phyloP scores from a whole-genome alignment of 345 rosid species.

The Anacardium occidentale region DNA sequence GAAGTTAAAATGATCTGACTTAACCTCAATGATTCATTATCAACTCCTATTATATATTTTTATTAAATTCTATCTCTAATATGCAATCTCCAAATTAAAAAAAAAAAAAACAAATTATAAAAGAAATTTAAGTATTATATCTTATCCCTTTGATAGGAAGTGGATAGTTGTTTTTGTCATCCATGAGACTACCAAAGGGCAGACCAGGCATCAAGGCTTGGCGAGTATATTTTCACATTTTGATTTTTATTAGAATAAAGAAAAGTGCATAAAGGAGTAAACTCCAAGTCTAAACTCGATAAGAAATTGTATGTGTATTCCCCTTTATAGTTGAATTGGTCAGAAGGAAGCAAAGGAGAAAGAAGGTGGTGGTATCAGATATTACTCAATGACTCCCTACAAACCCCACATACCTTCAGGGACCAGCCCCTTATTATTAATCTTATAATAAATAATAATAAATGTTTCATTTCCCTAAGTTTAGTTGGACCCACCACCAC shows the following conservation, averaged over 20 bases:
- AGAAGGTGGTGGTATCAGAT: slow-evolving; percentile 9
- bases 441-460: too few relatives aligned
- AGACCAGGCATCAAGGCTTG: background rate
- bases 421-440: background rate
- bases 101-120: too few relatives aligned
- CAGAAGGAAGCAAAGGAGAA: background rate
- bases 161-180: background rate
- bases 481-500: background rate
- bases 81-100: too few relatives aligned
- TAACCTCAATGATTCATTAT: background rate
- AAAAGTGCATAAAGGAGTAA: background rate
- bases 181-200: background rate
- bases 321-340: background rate
- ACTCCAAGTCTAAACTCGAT: slow-evolving; percentile 11
- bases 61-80: background rate
- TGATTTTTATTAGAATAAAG: background rate
- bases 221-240: background rate
- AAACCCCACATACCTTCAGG: slow-evolving; percentile 1
- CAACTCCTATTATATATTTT: background rate
- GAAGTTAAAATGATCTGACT: slow-evolving; percentile 1
- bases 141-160: too few relatives aligned
- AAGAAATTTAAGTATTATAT: too few relatives aligned
- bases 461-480: background rate
- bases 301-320: background rate
- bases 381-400: slow-evolving; percentile 25